These are phyloP conservation scores for Talaromyces sp. DNA, from an alignment of 2,329 filamentous ascomycete species.

Conservation along the genomic window DNA sequence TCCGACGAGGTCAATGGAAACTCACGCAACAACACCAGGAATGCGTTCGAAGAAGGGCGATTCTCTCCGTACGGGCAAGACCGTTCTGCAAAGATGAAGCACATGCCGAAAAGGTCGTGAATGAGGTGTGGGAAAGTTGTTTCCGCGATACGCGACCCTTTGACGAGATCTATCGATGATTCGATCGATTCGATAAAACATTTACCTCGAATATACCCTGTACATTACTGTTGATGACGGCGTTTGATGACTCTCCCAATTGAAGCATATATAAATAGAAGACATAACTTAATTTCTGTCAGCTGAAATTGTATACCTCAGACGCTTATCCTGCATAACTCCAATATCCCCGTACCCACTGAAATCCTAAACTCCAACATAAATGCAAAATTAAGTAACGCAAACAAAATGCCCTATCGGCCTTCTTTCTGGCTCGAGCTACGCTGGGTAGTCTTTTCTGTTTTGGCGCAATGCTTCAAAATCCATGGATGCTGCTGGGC, in stretches of 20 bases:
- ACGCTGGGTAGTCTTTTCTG: conserved; percentile 45
- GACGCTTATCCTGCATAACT: conserved; percentile 3
- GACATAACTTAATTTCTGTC: conserved; percentile 4
- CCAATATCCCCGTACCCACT: conserved; percentile 5
- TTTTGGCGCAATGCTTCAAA: conserved; percentile 78
- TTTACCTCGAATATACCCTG: conserved; percentile 6
- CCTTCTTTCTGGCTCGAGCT: conserved; percentile 37
- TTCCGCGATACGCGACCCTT: conserved; percentile 93
- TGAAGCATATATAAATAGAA: conserved; percentile 3
- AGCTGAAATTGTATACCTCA: conserved; percentile 4
- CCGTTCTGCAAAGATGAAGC: conserved; percentile 80
- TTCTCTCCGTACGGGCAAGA: conserved; percentile 72
- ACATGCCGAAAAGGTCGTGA: conserved; percentile 82
- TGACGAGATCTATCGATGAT: conserved; percentile 82
- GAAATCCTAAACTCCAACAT: conserved; percentile 14
- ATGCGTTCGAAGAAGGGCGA: conserved; percentile 79
- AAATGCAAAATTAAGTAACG: conserved; percentile 12
- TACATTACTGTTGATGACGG: conserved; percentile 16
- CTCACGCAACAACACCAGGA: conserved; percentile 91
- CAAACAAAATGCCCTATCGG: not conserved
- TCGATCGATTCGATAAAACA: not conserved
- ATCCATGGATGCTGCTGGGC: conserved; percentile 94
- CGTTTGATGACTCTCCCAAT: conserved; percentile 6
- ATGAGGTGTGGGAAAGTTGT: conserved; percentile 98
- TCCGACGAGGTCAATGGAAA: conserved; percentile 79